Base-by-base conservation (phyloP, 2,329 filamentous ascomycete genomes). In the Colletotrichum tabaci region DNA sequence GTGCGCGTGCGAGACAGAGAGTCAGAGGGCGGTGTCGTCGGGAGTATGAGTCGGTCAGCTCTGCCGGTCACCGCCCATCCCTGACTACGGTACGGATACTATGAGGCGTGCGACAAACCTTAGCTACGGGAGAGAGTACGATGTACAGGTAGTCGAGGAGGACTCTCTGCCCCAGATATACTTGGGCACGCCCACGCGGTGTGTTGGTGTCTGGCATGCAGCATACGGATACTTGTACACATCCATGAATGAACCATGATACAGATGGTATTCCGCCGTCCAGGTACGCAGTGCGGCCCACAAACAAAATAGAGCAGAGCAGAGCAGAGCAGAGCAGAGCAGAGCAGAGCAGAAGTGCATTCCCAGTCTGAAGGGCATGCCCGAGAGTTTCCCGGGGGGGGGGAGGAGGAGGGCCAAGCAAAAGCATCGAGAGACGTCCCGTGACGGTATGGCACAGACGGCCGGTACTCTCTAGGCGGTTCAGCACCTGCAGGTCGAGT, bases 61-160 rank as follows among this genome's bases (percentile, higher is more conserved):
- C 26, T 56, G 67, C 23, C 50, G 42, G 67, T 50, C 56, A 67
- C 67, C 63, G 63, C 67, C 67, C 44, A 62, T 62, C 67, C 63
- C 60, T 71, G 67, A 57, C 42, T 26, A 26, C 26, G 26, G 4
- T 26, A 26, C 26, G 26, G 26, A 26, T 26, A 4, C 4, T 26
- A 26, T 4, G 26, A 26, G 26, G 26, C 26, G 26, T 26, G 26
- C 26, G 26, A 26, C 26, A 26, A 26, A 26, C 26, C 26, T 26
- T 26, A 26, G 26, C 26, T 26, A 26, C 26, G 4, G 26, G 26
- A 26, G 26, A 26, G 26, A 26, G 26, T 4, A 26, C 26, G 26
- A 26, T 4, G 26, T 26, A 26, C 4, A 26, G 26, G 26, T 26
- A 26, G 26, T 26, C 26, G 26, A 26, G 26, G 4, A 26, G 26